Conservation (phyloP, 257 asterid genomes). For the Marsdenia floribunda region DNA sequence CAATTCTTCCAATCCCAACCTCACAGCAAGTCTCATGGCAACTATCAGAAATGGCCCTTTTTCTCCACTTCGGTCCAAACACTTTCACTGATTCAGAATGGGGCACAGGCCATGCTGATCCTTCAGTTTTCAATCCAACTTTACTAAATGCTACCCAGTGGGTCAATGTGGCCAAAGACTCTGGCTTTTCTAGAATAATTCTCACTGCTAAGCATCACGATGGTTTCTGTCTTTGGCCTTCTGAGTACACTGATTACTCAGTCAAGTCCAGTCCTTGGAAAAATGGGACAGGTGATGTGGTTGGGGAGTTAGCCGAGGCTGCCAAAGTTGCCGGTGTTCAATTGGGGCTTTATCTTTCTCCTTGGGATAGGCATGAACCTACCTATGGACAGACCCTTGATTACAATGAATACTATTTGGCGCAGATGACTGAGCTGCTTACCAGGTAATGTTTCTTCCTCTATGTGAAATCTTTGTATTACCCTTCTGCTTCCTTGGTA, state of each 20-base stretch:
- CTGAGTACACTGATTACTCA: conserved; percentile 77
- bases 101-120: conserved; percentile 87
- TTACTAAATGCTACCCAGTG: conserved; percentile 77
- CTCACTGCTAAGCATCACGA: conserved; percentile 92
- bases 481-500: not conserved
- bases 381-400: conserved; percentile 68
- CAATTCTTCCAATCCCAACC: conserved; percentile 74
- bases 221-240: conserved; percentile 96
- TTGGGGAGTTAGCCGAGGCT: conserved; percentile 64
- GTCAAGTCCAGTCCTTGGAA: conserved; percentile 81
- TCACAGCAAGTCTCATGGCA: conserved; percentile 87
- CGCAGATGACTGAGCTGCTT: conserved; percentile 91
- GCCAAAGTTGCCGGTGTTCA: conserved; percentile 54
- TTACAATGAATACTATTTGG: conserved; percentile 83
- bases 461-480: not conserved
- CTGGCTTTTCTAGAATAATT: conserved; percentile 62
- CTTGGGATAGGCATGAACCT: conserved; percentile 94
- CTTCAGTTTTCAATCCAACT: conserved; percentile 65
- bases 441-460: conserved; percentile 46
- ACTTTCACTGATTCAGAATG: conserved; percentile 80
- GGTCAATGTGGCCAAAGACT: conserved; percentile 65
- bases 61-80: conserved; percentile 87
- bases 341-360: conserved; percentile 90
- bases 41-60: conserved; percentile 79
- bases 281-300: conserved; percentile 81